These are phyloP conservation scores for Cavenderia fasciculata DNA, from an alignment of 78 protist species.

Conservation along the genomic window DNA sequence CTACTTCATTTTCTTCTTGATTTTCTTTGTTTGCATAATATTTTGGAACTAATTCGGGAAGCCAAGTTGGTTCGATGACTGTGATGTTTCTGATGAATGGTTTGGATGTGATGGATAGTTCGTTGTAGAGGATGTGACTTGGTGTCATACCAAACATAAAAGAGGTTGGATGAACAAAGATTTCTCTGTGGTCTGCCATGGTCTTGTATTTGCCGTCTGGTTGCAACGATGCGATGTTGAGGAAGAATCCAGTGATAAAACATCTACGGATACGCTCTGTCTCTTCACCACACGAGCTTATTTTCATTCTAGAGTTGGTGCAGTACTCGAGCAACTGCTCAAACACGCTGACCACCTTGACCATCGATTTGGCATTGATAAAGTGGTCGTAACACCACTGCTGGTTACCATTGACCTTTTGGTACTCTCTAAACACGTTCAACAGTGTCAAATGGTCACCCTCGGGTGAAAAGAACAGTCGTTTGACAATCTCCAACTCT, in stretches of 20 bases:
- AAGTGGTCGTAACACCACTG: constrained; percentile 78
- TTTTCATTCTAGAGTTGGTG: not conserved
- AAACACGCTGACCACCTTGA: constrained; percentile 60
- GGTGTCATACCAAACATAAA: constrained; percentile 63
- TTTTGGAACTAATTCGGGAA: constrained; percentile 61
- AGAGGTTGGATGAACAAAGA: constrained; percentile 78
- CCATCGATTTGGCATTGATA: constrained; percentile 73
- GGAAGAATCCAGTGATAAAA: constrained; percentile 81
- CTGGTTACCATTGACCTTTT: constrained; percentile 3
- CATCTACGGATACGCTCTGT: constrained; percentile 56
- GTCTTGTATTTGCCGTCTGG: constrained; percentile 77
- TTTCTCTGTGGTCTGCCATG: constrained; percentile 67
- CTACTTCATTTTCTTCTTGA: no score
- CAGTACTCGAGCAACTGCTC: constrained; percentile 74
- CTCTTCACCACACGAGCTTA: constrained; percentile 43
- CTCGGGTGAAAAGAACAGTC: constrained; percentile 76
- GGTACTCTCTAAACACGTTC: constrained; percentile 70
- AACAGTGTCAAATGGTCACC: constrained; percentile 77
- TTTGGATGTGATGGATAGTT: constrained; percentile 74
- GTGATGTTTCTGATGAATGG: constrained; percentile 56
- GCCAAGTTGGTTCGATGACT: constrained; percentile 60
- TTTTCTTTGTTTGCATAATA: no score
- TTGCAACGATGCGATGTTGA: constrained; percentile 68
- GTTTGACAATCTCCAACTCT: constrained; percentile 52
- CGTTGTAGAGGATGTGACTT: constrained; percentile 68